Base-by-base conservation (phyloP, 1,139 yeast genomes). In the Debaryomyces singareniensis region DNA sequence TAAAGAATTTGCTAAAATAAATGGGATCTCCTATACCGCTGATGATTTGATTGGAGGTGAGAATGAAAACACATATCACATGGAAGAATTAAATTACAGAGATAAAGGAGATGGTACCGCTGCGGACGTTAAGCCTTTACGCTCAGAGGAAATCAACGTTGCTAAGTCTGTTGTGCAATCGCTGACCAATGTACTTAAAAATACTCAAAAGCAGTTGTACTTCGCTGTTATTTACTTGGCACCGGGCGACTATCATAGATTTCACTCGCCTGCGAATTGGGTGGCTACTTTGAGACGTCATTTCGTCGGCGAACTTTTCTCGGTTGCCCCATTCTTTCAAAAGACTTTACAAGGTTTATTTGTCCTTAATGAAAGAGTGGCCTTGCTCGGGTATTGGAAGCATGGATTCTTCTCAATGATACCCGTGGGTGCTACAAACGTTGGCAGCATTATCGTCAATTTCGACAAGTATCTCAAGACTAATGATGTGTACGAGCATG, bases 351-450 rank as follows among this genome's bases (percentile, higher is more conserved):
- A 82, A 36, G 93, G 94, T 24, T 69, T 93, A 40, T 91, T 93
- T 52, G 87, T 89, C 5, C 65, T 93, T 44, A 93, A 93, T 53
- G 99, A 93, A 59, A 73, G 99, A 45, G 98, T 93, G 5, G 95
- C 97, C 0, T 64, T 93, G 29, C 70, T 93, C 37, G 99, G 99
- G 2, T 79, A 85, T 47, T 93, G 98, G 97, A 84, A 84, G 51
- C 74, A 91, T 54, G 99, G 99, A 0, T 93, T 93, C 51, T 91
- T 91, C 61, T 82, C 95, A 39, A 93, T 93, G 99, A 89, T 95
- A 2, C 97, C 98, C 0, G 98, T 93, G 7, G 99, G 99, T 15
- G 99, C 99, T 16, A 93, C 98, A 5, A 93, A 93, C 55, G 99
- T 93, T 24, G 99, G 99, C 13, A 82, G 95, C 46, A 91, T 93